Evolutionary conservation across 768 basidiomycete species (phyloP).

Genomic region (Exidia glandulosa): DNA sequence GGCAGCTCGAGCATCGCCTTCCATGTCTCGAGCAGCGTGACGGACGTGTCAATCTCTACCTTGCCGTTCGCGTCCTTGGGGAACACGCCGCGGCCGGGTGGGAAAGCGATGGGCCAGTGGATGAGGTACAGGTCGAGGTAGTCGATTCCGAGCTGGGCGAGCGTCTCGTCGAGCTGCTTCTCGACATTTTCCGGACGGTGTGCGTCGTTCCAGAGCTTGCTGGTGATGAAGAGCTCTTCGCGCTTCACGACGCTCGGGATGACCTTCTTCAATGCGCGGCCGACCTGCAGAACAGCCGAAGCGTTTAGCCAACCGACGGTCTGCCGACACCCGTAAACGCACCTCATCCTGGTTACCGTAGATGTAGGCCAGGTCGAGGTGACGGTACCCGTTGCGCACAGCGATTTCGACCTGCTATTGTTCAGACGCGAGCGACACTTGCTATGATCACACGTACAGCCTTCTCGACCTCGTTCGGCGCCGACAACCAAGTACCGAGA

Average conservation of each 20-base stretch:
- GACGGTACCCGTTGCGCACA: constrained; percentile 65
- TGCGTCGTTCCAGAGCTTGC: constrained; percentile 72
- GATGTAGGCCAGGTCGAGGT: constrained; percentile 74
- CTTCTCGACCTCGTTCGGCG: constrained; percentile 63
- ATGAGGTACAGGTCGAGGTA: constrained; percentile 79
- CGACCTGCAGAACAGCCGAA: constrained; percentile 35
- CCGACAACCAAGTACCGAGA: constrained; percentile 72
- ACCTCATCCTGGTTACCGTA: constrained; percentile 70
- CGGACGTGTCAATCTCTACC: constrained; percentile 43
- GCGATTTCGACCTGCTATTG: constrained; percentile 56
- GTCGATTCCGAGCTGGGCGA: constrained; percentile 56
- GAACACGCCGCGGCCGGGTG: constrained; percentile 40
- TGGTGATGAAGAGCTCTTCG: constrained; percentile 71
- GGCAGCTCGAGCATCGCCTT: constrained; percentile 63
- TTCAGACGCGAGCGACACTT: not conserved
- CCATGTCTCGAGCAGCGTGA: constrained; percentile 71
- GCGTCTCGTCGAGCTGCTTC: constrained; percentile 65
- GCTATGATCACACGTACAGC: constrained; percentile 33
- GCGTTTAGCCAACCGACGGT: constrained; percentile 4
- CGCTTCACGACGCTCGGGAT: constrained; percentile 68
- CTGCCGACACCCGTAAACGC: constrained; percentile 4
- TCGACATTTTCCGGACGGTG: constrained; percentile 59
- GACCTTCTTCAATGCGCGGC: constrained; percentile 63
- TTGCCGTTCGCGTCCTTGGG: constrained; percentile 41
- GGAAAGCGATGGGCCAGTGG: constrained; percentile 73